Evolutionary conservation across 2,329 filamentous ascomycete genomes (phyloP).

Genomic region (Plectosphaerella plurivora): DNA sequence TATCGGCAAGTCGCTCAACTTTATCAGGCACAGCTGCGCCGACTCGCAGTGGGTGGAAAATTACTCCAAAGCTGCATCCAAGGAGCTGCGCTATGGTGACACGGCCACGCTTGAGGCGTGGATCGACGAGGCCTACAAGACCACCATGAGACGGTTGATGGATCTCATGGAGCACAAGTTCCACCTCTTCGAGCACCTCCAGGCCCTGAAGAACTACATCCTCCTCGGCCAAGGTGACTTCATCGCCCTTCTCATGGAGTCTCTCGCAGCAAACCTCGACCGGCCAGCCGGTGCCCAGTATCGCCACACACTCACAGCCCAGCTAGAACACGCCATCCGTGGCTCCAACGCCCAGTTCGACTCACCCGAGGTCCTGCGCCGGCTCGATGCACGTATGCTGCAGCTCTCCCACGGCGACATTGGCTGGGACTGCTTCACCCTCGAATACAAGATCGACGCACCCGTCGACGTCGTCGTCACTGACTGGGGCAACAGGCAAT

Average conservation of each 20-base stretch:
- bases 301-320: slow-evolving; percentile 93
- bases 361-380: slow-evolving; percentile 81
- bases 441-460: slow-evolving; percentile 97
- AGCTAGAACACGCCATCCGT: slow-evolving; percentile 93
- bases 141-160: slow-evolving; percentile 92
- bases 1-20: slow-evolving; percentile 96
- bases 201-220: slow-evolving; percentile 90
- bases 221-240: slow-evolving; percentile 95
- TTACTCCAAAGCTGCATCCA: slow-evolving; percentile 89
- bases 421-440: slow-evolving; percentile 97
- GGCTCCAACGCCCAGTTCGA: slow-evolving; percentile 97
- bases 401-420: slow-evolving; percentile 95
- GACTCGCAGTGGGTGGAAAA: slow-evolving; percentile 94
- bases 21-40: slow-evolving; percentile 91
- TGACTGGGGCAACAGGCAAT: slow-evolving; percentile 91
- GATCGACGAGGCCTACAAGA: slow-evolving; percentile 97
- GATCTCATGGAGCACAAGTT: slow-evolving; percentile 94
- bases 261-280: slow-evolving; percentile 85
- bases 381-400: slow-evolving; percentile 96
- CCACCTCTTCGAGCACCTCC: slow-evolving; percentile 86
- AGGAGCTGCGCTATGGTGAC: slow-evolving; percentile 88
- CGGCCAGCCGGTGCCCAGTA: slow-evolving; percentile 96
- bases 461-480: slow-evolving; percentile 97
- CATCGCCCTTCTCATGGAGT: slow-evolving; percentile 95
- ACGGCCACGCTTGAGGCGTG: slow-evolving; percentile 86